Base-by-base conservation (phyloP, 1,284 basidiomycete genomes). In the Trichosporon asahii region DNA sequence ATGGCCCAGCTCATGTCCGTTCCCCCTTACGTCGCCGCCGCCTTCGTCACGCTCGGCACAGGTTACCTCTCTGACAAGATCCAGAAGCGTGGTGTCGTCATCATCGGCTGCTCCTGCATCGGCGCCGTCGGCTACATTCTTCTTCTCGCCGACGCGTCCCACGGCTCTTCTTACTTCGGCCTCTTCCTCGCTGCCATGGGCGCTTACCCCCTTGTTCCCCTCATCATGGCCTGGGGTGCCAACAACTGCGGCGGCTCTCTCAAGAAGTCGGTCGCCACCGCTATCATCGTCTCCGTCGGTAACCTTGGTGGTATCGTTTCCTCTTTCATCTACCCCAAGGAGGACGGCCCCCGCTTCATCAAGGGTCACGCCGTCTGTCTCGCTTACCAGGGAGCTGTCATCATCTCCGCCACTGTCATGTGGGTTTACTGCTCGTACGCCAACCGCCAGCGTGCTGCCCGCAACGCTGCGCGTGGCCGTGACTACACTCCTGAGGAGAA, bases 1-100 rank as follows among this genome's bases (percentile, higher is more conserved):
- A 85, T 85, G 1, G 90, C 91, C n/a, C 91, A 92, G 80, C 84
- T 92, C 23, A 74, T 78, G 73, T 71, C 72, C 23, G 74, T 74
- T 27, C 77, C 77, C 18, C 77, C 76, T 15, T 78, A 79, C 71
- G 70, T 79, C 27, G 66, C 78, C 65, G 77, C 79, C 3, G 76
- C 79, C 11, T 66, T 77, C 31, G 49, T 76, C 29, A 79, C 78
- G 4, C 67, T 84, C 65, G 40, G 76, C 44, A 75, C 79, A 4
- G 80, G 82, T 11, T 79, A 73, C 66, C 64, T 78, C 4, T 81
- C 82, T 15, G 82, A 84, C 73, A 73, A 75, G 29, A 72, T 74
- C 57, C 74, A 78, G 64, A 73, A 76, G 65, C 73, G 82, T 44
- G 80, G 80, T 1, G 66, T 83, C 9, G 73, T 78, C 0, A 79